Evolutionary conservation across 2,329 filamentous ascomycete genomes (phyloP).

Genomic region (Verticillium nubilum): DNA sequence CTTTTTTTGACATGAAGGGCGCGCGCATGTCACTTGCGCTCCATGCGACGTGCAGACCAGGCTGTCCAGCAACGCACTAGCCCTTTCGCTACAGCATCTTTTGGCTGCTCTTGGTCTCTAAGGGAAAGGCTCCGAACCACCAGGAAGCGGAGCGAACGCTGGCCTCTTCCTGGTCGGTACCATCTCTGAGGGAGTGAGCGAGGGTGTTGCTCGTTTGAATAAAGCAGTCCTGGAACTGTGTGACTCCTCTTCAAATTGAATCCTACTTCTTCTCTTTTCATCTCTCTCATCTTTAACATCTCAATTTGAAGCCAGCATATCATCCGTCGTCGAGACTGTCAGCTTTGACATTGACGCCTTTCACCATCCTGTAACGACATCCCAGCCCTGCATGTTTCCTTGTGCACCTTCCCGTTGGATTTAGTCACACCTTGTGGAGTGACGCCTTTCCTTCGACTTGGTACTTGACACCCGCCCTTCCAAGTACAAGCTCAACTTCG

Average conservation of each 20-base stretch:
- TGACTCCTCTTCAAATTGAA: neutral
- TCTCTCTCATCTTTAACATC: neutral
- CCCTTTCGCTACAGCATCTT: neutral
- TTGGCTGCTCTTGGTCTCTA: neutral
- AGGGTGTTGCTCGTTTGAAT: neutral
- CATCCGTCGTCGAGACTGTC: neutral
- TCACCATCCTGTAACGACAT: neutral
- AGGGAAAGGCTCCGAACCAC: slow-evolving; percentile 2
- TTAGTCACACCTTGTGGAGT: neutral
- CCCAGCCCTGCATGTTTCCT: neutral
- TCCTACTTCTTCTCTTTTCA: neutral
- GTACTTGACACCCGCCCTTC: neutral
- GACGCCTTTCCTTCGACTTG: neutral
- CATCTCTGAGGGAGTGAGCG: neutral
- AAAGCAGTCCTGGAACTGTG: neutral
- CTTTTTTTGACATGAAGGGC: slow-evolving; percentile 1
- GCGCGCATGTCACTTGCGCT: slow-evolving; percentile 1
- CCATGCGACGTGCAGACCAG: neutral
- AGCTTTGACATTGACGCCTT: slow-evolving; percentile 1
- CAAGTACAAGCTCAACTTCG: slow-evolving; percentile 16
- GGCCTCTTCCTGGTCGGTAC: neutral
- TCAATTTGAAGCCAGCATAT: no score
- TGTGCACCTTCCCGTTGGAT: neutral
- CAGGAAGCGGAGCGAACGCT: neutral
- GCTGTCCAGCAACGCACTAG: neutral